Evolutionary conservation across 306 rosid genomes (phyloP).

Genomic region (Casuarina cunninghamiana): DNA sequence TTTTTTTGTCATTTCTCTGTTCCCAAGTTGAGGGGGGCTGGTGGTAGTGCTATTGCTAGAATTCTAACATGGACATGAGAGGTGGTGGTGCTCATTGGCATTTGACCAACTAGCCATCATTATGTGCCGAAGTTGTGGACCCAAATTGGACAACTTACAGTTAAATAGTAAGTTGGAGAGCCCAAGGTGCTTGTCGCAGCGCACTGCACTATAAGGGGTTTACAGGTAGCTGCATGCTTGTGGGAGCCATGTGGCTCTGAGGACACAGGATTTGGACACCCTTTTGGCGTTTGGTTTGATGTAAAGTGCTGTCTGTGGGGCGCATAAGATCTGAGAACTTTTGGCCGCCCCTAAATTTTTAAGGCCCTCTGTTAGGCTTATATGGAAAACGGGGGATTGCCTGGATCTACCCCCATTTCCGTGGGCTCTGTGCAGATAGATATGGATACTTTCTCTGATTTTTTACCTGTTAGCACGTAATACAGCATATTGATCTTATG

Average conservation of each 20-base stretch:
- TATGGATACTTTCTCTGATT: conserved; percentile 13
- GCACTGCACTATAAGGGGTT: conserved; percentile 20
- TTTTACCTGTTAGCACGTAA: conserved; percentile 23
- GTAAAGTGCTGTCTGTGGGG: conserved; percentile 30
- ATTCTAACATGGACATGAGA: conserved; percentile 22
- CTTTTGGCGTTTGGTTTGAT: conserved; percentile 32
- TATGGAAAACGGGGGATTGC: conserved; percentile 20
- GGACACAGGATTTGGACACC: conserved; percentile 21
- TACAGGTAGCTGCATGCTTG: conserved; percentile 12
- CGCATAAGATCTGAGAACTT: conserved; percentile 32
- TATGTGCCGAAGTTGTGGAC: conserved; percentile 7
- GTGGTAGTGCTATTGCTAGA: neutral
- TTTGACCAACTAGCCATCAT: conserved; percentile 33
- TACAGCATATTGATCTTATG: conserved; percentile 21
- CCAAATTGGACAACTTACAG: conserved; percentile 2
- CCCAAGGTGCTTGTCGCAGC: conserved; percentile 6
- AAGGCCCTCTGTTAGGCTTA: neutral
- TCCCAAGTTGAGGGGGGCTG: conserved; percentile 36
- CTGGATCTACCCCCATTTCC: conserved; percentile 31
- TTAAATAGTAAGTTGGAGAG: neutral
- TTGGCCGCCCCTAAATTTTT: conserved; percentile 49
- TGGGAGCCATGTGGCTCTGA: conserved; percentile 38
- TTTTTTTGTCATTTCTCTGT: conserved; percentile 32
- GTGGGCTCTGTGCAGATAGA: conserved; percentile 36
- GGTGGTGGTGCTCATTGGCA: conserved; percentile 31